A percentile compares a stretch with the other conserved stretches of the same genome.
phyloP scores from a whole-genome alignment of 2,329 filamentous ascomycete species.

The Penicillium palitans region DNA sequence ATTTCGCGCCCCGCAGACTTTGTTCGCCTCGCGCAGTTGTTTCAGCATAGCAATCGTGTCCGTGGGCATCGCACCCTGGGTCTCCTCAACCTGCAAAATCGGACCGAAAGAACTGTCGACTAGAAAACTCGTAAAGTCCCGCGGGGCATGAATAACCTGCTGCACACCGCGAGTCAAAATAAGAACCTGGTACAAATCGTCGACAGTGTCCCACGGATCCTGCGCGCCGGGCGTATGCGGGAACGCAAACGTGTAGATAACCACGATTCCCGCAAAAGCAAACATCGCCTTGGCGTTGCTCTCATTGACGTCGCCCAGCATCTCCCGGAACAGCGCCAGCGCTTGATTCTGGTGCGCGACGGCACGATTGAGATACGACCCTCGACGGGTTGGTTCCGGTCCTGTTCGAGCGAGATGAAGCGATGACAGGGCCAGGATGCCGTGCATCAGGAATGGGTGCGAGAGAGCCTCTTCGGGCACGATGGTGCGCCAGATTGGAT shows the following conservation, averaged over 20 bases:
- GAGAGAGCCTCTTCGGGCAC: slow-evolving; percentile 38
- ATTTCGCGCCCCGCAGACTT: slow-evolving; percentile 21
- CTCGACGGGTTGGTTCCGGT: slow-evolving; percentile 21
- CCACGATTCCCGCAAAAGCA: slow-evolving; percentile 39
- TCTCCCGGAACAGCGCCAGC: slow-evolving; percentile 37
- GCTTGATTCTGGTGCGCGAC: slow-evolving; percentile 39
- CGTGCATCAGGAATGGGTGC: slow-evolving; percentile 40
- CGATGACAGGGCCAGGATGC: slow-evolving; percentile 37
- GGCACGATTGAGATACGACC: slow-evolving; percentile 38
- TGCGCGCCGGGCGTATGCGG: slow-evolving; percentile 29
- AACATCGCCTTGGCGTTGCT: slow-evolving; percentile 45
- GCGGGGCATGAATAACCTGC: slow-evolving; percentile 33
- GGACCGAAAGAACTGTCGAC: slow-evolving; percentile 28
- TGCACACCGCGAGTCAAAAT: slow-evolving; percentile 38
- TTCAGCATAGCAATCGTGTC: slow-evolving; percentile 23
- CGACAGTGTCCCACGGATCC: slow-evolving; percentile 33
- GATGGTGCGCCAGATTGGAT: slow-evolving; percentile 35
- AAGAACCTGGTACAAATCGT: slow-evolving; percentile 37
- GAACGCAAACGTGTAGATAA: slow-evolving; percentile 42
- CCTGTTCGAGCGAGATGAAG: slow-evolving; percentile 37
- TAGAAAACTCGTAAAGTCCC: slow-evolving; percentile 26
- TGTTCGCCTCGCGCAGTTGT: slow-evolving; percentile 31
- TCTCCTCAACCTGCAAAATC: slow-evolving; percentile 30
- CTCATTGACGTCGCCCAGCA: slow-evolving; percentile 34
- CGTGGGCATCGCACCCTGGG: slow-evolving; percentile 22